Evolutionary conservation across 1,284 basidiomycete genomes (phyloP).

Genomic region (Sparassis latifolia): DNA sequence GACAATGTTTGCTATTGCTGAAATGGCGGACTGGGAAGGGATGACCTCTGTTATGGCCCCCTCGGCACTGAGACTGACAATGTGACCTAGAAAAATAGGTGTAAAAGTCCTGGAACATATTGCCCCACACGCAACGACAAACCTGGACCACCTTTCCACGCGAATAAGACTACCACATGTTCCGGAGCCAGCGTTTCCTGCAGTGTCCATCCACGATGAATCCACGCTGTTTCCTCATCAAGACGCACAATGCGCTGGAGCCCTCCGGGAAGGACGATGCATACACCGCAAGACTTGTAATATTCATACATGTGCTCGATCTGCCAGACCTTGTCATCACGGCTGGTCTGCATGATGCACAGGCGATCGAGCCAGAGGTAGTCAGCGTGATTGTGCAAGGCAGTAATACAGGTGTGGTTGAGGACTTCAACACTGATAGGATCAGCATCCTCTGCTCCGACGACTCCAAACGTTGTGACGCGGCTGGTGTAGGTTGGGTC

Average conservation of each 20-base stretch:
- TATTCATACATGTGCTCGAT: conserved; percentile 11
- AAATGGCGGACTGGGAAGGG: conserved; percentile 6
- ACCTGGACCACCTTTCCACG: conserved; percentile 7
- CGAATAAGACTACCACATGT: conserved; percentile 7
- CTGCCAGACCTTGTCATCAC: conserved; percentile 14
- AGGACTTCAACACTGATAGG: conserved; percentile 10
- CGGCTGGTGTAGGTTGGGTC: not conserved
- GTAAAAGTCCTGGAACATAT: not conserved
- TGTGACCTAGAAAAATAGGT: no score
- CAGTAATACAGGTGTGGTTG: conserved; percentile 6
- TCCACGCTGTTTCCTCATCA: conserved; percentile 12
- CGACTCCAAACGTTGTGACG: conserved; percentile 6
- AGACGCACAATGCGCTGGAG: conserved; percentile 8
- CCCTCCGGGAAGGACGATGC: conserved; percentile 12
- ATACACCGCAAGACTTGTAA: conserved; percentile 7
- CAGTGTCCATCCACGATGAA: conserved; percentile 13
- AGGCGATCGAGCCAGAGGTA: conserved; percentile 13
- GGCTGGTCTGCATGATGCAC: conserved; percentile 11
- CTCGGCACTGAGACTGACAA: no score
- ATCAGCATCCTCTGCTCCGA: conserved; percentile 8
- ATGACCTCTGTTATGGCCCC: conserved; percentile 1
- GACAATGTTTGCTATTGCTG: conserved; percentile 7
- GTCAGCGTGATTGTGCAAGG: conserved; percentile 3
- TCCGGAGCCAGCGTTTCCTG: conserved; percentile 10
- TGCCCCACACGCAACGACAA: conserved; percentile 1